Evolutionary conservation across 2,329 filamentous ascomycete species (phyloP).

Genomic region (Beauveria sp.): DNA sequence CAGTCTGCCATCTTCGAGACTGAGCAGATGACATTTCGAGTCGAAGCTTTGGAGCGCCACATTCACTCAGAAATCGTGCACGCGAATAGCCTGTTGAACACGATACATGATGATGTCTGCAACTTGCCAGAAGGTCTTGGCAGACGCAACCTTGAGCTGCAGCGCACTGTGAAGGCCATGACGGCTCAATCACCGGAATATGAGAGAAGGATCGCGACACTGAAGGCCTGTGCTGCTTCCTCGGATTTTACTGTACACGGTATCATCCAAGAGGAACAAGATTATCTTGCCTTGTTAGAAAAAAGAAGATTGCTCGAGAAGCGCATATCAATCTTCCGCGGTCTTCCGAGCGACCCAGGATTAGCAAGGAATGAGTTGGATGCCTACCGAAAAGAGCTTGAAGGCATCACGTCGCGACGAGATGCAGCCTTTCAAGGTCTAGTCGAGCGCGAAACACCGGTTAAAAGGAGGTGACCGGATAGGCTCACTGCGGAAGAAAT

Average conservation of each 20-base stretch:
- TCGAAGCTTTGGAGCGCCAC: slow-evolving; percentile 48
- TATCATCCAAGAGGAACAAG: slow-evolving; percentile 49
- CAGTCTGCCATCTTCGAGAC: slow-evolving; percentile 45
- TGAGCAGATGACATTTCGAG: slow-evolving; percentile 47
- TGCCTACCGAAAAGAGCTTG: slow-evolving; percentile 55
- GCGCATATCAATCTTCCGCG: slow-evolving; percentile 59
- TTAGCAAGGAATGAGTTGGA: slow-evolving; percentile 65
- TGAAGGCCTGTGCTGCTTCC: slow-evolving; percentile 27
- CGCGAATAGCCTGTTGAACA: slow-evolving; percentile 31
- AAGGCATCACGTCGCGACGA: slow-evolving; percentile 50
- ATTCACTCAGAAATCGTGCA: slow-evolving; percentile 42
- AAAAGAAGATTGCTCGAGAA: slow-evolving; percentile 52
- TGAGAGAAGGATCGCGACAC: slow-evolving; percentile 38
- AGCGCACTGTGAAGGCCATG: slow-evolving; percentile 61
- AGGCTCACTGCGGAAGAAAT: background rate
- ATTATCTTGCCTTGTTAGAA: slow-evolving; percentile 48
- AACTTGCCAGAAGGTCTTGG: slow-evolving; percentile 51
- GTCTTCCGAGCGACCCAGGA: slow-evolving; percentile 63
- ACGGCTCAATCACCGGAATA: slow-evolving; percentile 57
- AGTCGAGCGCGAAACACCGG: slow-evolving; percentile 53
- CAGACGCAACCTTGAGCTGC: slow-evolving; percentile 66
- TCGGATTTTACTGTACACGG: slow-evolving; percentile 47
- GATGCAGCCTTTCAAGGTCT: slow-evolving; percentile 70
- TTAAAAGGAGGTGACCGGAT: slow-evolving; percentile 27
- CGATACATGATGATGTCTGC: slow-evolving; percentile 39